Base-by-base conservation (phyloP, 2,329 filamentous ascomycete genomes). In the Diaporthe capsici region DNA sequence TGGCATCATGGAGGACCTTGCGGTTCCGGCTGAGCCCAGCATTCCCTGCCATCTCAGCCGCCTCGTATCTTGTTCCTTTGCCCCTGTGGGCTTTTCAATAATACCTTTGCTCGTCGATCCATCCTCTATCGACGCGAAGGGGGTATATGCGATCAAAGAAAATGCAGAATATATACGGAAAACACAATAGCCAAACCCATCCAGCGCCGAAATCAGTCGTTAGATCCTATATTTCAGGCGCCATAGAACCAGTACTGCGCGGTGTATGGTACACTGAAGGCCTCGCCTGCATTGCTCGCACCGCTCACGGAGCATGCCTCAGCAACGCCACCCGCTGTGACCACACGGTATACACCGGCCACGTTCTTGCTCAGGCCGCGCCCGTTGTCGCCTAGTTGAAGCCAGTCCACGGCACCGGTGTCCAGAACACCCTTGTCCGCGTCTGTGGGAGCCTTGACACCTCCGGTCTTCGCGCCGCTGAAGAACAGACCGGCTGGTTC, bases 241-340 rank as follows among this genome's bases (percentile, higher is more conserved):
- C 82, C 86, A 79, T 86, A 92, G 80, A 91, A 87, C 89, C 90
- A 92, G 83, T 92, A 92, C 78, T 85, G 86, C n/a, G 90, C 85
- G 1, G 89, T 80, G 81, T 92, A 92, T 3, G 87, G 86, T 37
- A 90, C 87, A 81, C 89, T 91, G 13, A 76, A 75, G n/a, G 58
- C 47, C 73, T 72, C 51, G 79, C 88, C 85, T 25, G 80, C 76
- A n/a, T 42, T 49, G 75, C 87, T 85, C 10, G 79, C 80, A 57
- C 86, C 84, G n/a, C 83, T 83, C 2, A 82, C 82, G 0, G 73
- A 76, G 60, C 90, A 92, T 6, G 84, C 79, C 79, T 87, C 81
- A 1, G 86, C 80, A 76, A 77, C 82, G 31, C 90, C 90, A 3
- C 90, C 90, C 20, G 88, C 86, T 0, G 90, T 91, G 75, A 85